Base-by-base conservation (phyloP, 1,284 basidiomycete genomes). In the Paramarasmius palmivorus region DNA sequence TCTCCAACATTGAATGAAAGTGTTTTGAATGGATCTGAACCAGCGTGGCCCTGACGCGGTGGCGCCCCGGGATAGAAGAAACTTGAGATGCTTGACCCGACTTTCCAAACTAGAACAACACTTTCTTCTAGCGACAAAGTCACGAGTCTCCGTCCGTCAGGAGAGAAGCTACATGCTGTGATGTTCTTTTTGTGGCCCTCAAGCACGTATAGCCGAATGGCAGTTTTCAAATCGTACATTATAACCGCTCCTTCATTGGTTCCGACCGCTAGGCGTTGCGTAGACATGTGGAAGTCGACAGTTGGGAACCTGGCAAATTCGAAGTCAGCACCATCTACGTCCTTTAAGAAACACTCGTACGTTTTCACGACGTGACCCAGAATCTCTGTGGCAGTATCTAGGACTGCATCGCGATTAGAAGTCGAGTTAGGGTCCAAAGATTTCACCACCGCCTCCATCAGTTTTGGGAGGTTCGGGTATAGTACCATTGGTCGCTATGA, bases 161-260 rank as follows among this genome's bases (percentile, higher is more conserved):
- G 90, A 2, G 93, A 95, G 68, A 98, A 98, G 52, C 86, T 90
- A 58, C 91, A 87, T 0, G 91, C 92, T 0, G 89, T 82, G 5
- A 93, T 83, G 0, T 82, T 74, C 60, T 86, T 84, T 62, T 85
- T 86, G 73, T 98, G 95, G 0, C 92, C 90, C 63, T 98, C 95
- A 8, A 99, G 83, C 0, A 99, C 92, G 66, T 98, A 98, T 6
- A 99, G 76, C 10, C 96, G 83, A 2, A 93, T 98, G 0, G 94
- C 95, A 0, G 95, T 95, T 71, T 98, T 98, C 49, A 99, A 79
- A 65, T 99, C 97, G 68, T 98, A 98, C 84, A 98, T 93, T 60
- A 98, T 86, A 44, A 94, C 86, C 0, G 92, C 90, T 0, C 95
- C 94, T 70, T 99, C 97, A 58, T 84, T 86, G 0, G 96, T 98